A percentile compares a stretch with the other conserved stretches of the same genome.
Evolutionary conservation across 345 rosid species (phyloP).

Genomic region (Linum usitatissimum): DNA sequence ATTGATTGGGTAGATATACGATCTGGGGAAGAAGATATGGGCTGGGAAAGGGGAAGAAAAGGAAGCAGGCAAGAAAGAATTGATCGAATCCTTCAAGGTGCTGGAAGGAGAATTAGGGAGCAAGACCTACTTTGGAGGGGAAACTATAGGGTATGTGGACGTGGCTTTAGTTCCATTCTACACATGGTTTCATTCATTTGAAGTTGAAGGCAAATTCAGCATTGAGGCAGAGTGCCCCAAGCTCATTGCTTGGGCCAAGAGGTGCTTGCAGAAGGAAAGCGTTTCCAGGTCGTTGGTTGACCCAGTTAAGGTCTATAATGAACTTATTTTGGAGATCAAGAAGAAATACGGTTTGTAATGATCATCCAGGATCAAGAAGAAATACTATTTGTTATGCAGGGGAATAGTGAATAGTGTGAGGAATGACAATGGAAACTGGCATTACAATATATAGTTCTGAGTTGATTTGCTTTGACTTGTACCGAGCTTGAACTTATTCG

Average conservation of each 20-base stretch:
- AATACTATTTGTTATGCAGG: too few relatives aligned
- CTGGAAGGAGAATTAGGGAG: neutral
- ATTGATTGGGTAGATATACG: neutral
- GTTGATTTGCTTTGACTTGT: too few relatives aligned
- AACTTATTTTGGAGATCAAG: neutral
- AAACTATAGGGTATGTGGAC: neutral
- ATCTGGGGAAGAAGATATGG: neutral
- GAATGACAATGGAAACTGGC: too few relatives aligned
- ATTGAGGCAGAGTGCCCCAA: slow-evolving; percentile 5
- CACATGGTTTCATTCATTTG: neutral
- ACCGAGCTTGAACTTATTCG: too few relatives aligned
- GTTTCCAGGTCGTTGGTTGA: neutral
- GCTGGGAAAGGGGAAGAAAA: neutral
- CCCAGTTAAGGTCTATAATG: neutral
- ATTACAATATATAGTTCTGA: too few relatives aligned
- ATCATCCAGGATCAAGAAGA: too few relatives aligned
- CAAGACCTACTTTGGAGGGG: slow-evolving; percentile 1
- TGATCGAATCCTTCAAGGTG: neutral
- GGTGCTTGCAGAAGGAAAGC: slow-evolving; percentile 4
- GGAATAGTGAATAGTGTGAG: too few relatives aligned
- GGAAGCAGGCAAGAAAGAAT: slow-evolving; percentile 1
- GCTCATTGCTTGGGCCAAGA: neutral
- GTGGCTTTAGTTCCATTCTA: neutral
- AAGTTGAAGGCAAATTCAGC: neutral
- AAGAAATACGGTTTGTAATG: neutral